Evolutionary conservation across 768 basidiomycete genomes (phyloP).

Genomic region (Termitomyces sp.): DNA sequence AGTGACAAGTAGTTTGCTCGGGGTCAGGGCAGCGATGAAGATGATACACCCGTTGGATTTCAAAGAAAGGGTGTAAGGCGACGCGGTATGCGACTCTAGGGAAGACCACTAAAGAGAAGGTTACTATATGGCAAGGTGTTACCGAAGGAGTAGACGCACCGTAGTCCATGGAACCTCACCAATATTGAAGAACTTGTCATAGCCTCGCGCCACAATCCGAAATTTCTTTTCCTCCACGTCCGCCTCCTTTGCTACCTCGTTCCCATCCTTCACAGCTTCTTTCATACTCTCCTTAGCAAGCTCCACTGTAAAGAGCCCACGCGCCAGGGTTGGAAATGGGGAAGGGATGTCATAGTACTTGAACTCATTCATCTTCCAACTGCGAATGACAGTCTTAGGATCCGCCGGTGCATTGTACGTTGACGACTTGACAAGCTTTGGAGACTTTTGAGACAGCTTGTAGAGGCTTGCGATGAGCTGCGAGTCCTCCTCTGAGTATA

Average conservation of each 20-base stretch:
- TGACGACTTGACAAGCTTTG: slow-evolving; percentile 62
- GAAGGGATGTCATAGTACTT: slow-evolving; percentile 88
- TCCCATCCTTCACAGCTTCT: slow-evolving; percentile 15
- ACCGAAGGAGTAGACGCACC: slow-evolving; percentile 38
- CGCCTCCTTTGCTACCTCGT: slow-evolving; percentile 1
- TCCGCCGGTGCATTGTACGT: slow-evolving; percentile 54
- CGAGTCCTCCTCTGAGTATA: slow-evolving; percentile 37
- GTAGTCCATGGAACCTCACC: slow-evolving; percentile 94
- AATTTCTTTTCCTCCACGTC: slow-evolving; percentile 22
- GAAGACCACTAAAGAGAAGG: slow-evolving; percentile 59
- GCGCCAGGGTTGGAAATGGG: slow-evolving; percentile 91
- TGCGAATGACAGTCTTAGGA: slow-evolving; percentile 51
- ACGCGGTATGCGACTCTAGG: slow-evolving; percentile 60
- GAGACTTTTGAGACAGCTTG: slow-evolving; percentile 44
- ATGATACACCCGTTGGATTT: slow-evolving; percentile 98
- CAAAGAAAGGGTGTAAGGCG: slow-evolving; percentile 81
- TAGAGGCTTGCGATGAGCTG: slow-evolving; percentile 54
- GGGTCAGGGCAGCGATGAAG: slow-evolving; percentile 82
- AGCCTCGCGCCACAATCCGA: slow-evolving; percentile 83
- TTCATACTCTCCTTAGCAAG: slow-evolving; percentile 20
- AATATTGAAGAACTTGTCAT: slow-evolving; percentile 99
- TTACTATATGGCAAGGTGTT: slow-evolving; percentile 1
- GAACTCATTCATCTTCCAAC: slow-evolving; percentile 99
- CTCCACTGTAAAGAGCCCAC: slow-evolving; percentile 80
- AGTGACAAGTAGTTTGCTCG: slow-evolving; percentile 71